phyloP scores from a whole-genome alignment of 129 eudicot genomes.

The Lactuca saligna region DNA sequence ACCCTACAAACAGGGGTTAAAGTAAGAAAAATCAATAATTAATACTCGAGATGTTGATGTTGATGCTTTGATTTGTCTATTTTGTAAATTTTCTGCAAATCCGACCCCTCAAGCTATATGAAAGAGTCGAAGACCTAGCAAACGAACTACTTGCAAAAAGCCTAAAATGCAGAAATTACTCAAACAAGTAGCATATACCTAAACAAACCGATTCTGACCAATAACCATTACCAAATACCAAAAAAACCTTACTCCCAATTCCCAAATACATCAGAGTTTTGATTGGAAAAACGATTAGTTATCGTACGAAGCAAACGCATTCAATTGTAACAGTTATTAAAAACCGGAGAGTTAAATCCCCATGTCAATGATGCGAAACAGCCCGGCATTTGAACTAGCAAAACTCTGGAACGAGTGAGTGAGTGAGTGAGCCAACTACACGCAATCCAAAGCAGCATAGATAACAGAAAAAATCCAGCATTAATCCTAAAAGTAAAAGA shows the following conservation, averaged over 20 bases:
- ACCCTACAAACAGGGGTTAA: no score
- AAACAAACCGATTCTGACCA: neutral
- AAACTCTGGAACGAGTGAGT: neutral
- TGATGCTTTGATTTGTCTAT: no score
- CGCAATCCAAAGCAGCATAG: slow-evolving; percentile 3
- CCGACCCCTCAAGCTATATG: no score
- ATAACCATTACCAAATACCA: neutral
- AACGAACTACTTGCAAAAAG: no score
- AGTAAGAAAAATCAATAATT: no score
- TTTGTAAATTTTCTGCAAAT: no score
- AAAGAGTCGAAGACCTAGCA: no score
- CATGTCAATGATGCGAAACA: neutral
- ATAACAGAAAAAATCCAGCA: neutral
- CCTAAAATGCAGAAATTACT: no score
- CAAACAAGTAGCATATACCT: no score
- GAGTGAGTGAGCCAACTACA: neutral
- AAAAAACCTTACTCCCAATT: neutral
- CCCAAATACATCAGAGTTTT: neutral
- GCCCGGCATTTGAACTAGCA: neutral
- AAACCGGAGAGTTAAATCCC: slow-evolving; percentile 1
- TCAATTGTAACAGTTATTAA: neutral
- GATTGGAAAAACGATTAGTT: neutral
- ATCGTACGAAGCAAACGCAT: neutral
- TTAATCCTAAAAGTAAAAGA: neutral
- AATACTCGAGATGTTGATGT: no score